Base-by-base conservation (phyloP, 208 protist genomes). In the Leishmania mexicana region DNA sequence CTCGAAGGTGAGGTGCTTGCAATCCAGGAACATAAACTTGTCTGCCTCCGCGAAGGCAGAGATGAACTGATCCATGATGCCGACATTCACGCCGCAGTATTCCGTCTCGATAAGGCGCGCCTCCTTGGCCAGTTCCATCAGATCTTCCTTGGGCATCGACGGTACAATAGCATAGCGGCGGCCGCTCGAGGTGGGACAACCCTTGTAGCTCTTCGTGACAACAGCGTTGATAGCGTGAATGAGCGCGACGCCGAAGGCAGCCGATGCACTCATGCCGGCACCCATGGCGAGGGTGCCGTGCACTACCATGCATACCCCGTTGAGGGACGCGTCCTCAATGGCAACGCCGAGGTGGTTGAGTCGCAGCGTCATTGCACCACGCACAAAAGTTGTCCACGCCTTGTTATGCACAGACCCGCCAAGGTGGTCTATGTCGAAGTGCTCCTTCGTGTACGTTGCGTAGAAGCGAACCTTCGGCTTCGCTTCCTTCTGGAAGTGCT, bases 51-150 rank as follows among this genome's bases (percentile, higher is more conserved):
- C 80, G 28, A 98, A 87, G 68, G 83, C 93, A 5, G 93, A 93
- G 75, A 88, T 91, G 79, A 97, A 95, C 90, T 98, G 96, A 79
- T 98, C 96, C 96, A 98, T 98, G 85, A 98, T 98, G 78, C 96
- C 96, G 77, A 97, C 95, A 13, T 96, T 93, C 7, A 96, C 90
- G 42, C 92, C 90, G 57, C 92, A 96, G 84, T 89, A 98, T 54
- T 93, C 84, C 68, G 87, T 90, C 80, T 98, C 95, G 53, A 95
- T 95, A 38, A 88, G 84, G 71, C 95, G 93, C 4, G 84, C 93
- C 80, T 93, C 88, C 85, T 93, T 89, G 24, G 88, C 91, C 21
- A 96, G 76, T 57, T 90, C 85, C 38, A 93, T 85, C 47, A 89
- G 81, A 5, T 93, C 83, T 38, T 86, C 54, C 21, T 74, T 76